Conservation (phyloP, 805 yeast species). For the Spathaspora arborariae region DNA sequence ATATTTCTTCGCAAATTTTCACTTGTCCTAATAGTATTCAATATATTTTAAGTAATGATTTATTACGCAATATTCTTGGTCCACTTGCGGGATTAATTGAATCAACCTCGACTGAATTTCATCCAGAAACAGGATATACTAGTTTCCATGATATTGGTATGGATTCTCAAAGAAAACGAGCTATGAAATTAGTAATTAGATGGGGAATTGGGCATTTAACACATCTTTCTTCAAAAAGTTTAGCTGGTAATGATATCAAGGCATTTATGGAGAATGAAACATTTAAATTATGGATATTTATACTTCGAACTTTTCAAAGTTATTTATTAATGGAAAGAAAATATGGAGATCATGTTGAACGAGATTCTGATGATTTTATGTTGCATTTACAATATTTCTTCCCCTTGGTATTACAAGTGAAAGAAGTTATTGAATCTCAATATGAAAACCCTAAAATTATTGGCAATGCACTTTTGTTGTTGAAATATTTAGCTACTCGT, state of each 20-base stretch:
- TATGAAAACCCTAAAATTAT: constrained; percentile 13
- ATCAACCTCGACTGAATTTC: constrained; percentile 17
- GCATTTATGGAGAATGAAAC: constrained; percentile 30
- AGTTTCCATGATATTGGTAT: constrained; percentile 22
- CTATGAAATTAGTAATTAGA: constrained; percentile 27
- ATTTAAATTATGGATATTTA: constrained; percentile 39
- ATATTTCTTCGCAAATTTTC: constrained; percentile 37
- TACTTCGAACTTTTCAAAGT: constrained; percentile 56
- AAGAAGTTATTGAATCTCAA: constrained; percentile 24
- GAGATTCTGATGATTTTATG: constrained; percentile 49
- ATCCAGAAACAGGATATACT: constrained; percentile 31
- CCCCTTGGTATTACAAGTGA: constrained; percentile 40
- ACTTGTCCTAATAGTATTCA: constrained; percentile 42
- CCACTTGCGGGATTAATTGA: constrained; percentile 44
- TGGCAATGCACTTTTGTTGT: constrained; percentile 1
- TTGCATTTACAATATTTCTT: constrained; percentile 48
- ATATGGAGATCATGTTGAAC: constrained; percentile 65
- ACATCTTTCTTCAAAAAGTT: constrained; percentile 22
- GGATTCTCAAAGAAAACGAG: constrained; percentile 12
- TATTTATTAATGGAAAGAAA: constrained; percentile 54
- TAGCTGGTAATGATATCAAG: constrained; percentile 13
- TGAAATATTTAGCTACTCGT: constrained; percentile 26
- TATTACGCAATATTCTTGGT: constrained; percentile 42
- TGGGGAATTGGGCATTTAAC: constrained; percentile 28
- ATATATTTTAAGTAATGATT: constrained; percentile 36